Conservation (phyloP, 2,329 filamentous ascomycete species). For the Aspergillus unguis region DNA sequence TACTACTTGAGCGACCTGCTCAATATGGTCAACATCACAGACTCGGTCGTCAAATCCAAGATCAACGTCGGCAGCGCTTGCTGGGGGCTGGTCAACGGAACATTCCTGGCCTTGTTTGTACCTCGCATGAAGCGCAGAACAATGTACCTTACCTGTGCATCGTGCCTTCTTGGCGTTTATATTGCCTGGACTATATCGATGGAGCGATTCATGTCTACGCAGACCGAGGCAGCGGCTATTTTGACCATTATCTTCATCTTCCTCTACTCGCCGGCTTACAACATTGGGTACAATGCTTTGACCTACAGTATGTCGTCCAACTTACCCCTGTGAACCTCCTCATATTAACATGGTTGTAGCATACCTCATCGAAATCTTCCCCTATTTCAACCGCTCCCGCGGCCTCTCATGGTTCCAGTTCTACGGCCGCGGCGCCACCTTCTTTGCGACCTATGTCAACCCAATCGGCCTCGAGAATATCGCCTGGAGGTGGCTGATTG, state of each 20-base stretch:
- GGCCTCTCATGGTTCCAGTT: conserved; percentile 59
- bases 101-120: conserved; percentile 38
- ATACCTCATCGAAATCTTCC: conserved; percentile 59
- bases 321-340: background rate
- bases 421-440: conserved; percentile 49
- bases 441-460: conserved; percentile 51
- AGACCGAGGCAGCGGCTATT: conserved; percentile 38
- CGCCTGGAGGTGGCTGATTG: conserved; percentile 45
- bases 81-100: conserved; percentile 42
- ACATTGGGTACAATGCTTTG: conserved; percentile 64
- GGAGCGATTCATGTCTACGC: conserved; percentile 32
- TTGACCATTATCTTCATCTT: conserved; percentile 58
- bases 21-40: conserved; percentile 39
- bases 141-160: conserved; percentile 50
- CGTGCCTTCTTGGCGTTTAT: conserved; percentile 52
- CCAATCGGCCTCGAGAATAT: conserved; percentile 45
- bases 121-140: conserved; percentile 44
- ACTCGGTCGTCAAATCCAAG: conserved; percentile 35
- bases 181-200: conserved; percentile 54
- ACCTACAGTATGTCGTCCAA: conserved; percentile 37
- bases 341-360: conserved; percentile 10
- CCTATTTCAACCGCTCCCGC: conserved; percentile 55
- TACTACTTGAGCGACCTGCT: conserved; percentile 32
- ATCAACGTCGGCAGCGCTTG: conserved; percentile 40
- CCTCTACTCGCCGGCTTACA: conserved; percentile 58